A percentile compares a stretch with the other conserved stretches of the same genome.
Evolutionary conservation across 441 rosid species (phyloP).

Genomic region (Euphorbia schlechtendalii): DNA sequence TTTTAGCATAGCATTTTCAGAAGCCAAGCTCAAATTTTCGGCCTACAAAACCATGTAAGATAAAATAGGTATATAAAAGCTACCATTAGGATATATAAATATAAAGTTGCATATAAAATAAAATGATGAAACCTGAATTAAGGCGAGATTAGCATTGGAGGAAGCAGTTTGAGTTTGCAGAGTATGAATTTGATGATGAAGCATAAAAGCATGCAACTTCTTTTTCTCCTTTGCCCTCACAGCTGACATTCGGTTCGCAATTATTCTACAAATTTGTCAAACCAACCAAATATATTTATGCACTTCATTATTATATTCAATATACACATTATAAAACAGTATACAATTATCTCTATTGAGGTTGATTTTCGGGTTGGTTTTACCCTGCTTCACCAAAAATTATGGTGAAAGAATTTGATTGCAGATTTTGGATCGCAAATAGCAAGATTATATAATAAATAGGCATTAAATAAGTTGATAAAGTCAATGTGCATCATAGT

Average conservation of each 20-base stretch:
- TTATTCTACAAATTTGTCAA: conserved; percentile 16
- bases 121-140: conserved; percentile 14
- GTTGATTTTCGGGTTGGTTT: too few relatives aligned
- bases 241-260: conserved; percentile 22
- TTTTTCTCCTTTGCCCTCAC: conserved; percentile 29
- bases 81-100: neutral
- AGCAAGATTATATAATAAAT: too few relatives aligned
- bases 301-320: too few relatives aligned
- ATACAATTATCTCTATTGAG: too few relatives aligned
- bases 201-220: conserved; percentile 17
- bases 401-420: too few relatives aligned
- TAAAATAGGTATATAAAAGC: neutral
- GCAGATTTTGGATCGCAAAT: too few relatives aligned
- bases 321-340: too few relatives aligned
- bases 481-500: too few relatives aligned
- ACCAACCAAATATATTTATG: neutral
- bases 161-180: conserved; percentile 7
- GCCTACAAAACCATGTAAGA: conserved; percentile 9
- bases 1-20: conserved; percentile 16
- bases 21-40: conserved; percentile 13
- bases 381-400: too few relatives aligned
- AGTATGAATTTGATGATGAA: conserved; percentile 8
- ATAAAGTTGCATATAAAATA: neutral
- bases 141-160: neutral
- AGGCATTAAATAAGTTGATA: too few relatives aligned